phyloP scores from a whole-genome alignment of 768 basidiomycete genomes.

The Holtermanniella nyarrowii region DNA sequence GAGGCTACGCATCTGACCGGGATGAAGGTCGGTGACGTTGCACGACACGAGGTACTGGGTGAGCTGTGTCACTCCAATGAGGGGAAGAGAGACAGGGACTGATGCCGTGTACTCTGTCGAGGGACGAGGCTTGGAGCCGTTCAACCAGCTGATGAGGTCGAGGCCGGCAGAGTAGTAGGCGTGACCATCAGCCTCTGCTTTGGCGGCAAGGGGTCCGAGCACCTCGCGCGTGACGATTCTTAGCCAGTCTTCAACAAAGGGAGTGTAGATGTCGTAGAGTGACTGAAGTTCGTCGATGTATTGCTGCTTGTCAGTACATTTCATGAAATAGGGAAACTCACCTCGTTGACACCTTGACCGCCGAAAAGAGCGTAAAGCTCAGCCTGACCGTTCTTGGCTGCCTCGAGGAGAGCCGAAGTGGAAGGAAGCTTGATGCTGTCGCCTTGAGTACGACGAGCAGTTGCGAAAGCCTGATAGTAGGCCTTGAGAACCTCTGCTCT shows the following conservation, averaged over 20 bases:
- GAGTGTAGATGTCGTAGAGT: slow-evolving; percentile 81
- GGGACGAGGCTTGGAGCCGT: slow-evolving; percentile 59
- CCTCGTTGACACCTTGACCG: slow-evolving; percentile 92
- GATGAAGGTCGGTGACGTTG: slow-evolving; percentile 62
- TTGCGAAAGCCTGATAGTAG: slow-evolving; percentile 66
- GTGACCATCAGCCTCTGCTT: slow-evolving; percentile 48
- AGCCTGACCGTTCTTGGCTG: slow-evolving; percentile 38
- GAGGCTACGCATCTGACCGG: slow-evolving; percentile 64
- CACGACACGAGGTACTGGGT: slow-evolving; percentile 79
- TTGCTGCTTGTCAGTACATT: slow-evolving; percentile 43
- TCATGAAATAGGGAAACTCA: slow-evolving; percentile 13
- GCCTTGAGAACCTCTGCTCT: slow-evolving; percentile 66
- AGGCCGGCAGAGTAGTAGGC: slow-evolving; percentile 66
- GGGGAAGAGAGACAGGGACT: slow-evolving; percentile 83
- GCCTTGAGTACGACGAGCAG: slow-evolving; percentile 51
- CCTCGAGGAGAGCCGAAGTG: slow-evolving; percentile 43
- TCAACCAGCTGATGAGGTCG: slow-evolving; percentile 74
- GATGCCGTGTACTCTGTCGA: slow-evolving; percentile 78
- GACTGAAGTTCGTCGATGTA: slow-evolving; percentile 91
- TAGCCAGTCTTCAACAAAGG: slow-evolving; percentile 70
- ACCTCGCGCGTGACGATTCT: slow-evolving; percentile 53
- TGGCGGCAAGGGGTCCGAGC: slow-evolving; percentile 59
- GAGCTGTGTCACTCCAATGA: slow-evolving; percentile 93
- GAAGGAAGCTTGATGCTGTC: slow-evolving; percentile 44
- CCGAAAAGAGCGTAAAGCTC: slow-evolving; percentile 84